These are phyloP conservation scores for Saccharomycopsis phalli DNA, from an alignment of 1,139 yeast genomes.

Conservation along the genomic window DNA sequence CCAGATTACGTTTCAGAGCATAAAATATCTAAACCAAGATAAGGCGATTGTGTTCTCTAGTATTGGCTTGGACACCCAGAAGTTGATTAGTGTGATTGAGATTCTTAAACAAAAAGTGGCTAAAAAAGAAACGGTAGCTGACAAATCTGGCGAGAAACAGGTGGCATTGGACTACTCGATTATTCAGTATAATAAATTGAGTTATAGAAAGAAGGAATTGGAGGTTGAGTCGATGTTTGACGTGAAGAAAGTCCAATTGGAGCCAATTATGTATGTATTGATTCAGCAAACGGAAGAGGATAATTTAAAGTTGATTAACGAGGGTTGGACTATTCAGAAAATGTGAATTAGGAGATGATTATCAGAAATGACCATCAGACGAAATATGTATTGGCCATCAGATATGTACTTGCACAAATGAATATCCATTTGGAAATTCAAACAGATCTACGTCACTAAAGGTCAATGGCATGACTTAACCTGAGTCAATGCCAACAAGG, in stretches of 20 bases:
- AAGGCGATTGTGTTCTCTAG: no score
- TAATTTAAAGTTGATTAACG: slow-evolving; percentile 4
- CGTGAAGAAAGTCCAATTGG: neutral
- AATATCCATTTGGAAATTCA: no score
- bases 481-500: no score
- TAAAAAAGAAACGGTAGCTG: no score
- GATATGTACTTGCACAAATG: no score
- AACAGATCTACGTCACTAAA: no score
- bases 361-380: no score
- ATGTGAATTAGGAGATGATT: neutral
- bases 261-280: slow-evolving; percentile 1
- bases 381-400: no score
- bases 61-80: slow-evolving; percentile 11
- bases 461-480: no score
- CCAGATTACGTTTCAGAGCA: no score
- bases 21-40: no score
- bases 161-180: neutral
- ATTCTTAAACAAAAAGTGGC: slow-evolving; percentile 9
- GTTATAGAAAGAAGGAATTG: no score
- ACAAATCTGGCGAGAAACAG: neutral
- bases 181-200: slow-evolving; percentile 12
- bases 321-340: slow-evolving; percentile 5
- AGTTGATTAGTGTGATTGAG: slow-evolving; percentile 13
- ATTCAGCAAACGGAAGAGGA: neutral
- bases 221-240: neutral